Evolutionary conservation across 2,329 filamentous ascomycete species (phyloP), one percentile per base, ranked within the genome.

Genomic region (Fusarium sp.): DNA sequence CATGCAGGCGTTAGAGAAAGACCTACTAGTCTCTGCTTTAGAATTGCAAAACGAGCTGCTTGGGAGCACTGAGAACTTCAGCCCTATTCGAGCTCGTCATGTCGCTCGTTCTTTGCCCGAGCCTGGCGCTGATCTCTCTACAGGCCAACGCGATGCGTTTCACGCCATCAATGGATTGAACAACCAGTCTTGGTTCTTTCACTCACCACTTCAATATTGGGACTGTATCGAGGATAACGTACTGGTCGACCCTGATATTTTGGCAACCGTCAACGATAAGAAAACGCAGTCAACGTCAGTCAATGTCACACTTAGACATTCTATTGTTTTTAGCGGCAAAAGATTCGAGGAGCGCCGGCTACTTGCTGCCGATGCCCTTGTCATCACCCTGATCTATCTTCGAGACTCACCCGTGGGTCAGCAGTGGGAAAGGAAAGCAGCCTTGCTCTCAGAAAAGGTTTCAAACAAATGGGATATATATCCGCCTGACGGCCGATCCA

Each of bases 121-220:
- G 32, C 71, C 77, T n/a, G 63, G 67, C 17, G 67, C 56, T 4
- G 78, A 82, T 60, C 75, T 87, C 45, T 79, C 80, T 7, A 77
- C 78, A 15, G 70, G 74, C 15, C 80, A 86, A 65, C 83, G 87
- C 30, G 85, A 90, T 72, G 76, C 82, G 10, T 81, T 87, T 26
- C 88, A 90, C 72, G 83, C 87, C 51, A 80, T 83, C 68, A 89
- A 90, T 71, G 87, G 87, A 15, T 76, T 88, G 33, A 87, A 83
- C 6, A 85, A 88, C 67, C 80, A 88, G 70, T 88, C 88, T 6
- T 93, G 91, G 91, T 92, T 92, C 70, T 92, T 92, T 74, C 91
- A 94, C 72, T 94, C 92, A n/a, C 92, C 92, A 2, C 79, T 95
- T 54, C 89, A 93, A 77, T 94, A 94, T 77, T 95, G 92, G 92